A percentile compares a stretch with the other conserved stretches of the same genome.
phyloP scores from a whole-genome alignment of 441 rosid genomes.

The Erodium trifolium region DNA sequence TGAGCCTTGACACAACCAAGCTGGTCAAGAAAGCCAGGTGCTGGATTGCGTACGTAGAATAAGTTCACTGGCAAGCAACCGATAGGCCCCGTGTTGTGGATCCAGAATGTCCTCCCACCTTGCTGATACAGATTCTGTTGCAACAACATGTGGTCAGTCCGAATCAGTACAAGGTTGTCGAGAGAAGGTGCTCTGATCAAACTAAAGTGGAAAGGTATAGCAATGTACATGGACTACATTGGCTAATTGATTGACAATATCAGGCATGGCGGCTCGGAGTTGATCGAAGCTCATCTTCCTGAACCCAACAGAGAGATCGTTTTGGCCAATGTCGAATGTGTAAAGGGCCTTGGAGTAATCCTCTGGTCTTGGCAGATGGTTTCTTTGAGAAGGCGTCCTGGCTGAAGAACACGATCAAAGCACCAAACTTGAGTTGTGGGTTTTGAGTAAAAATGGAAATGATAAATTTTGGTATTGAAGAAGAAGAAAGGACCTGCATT shows the following conservation, averaged over 20 bases:
- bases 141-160: not conserved
- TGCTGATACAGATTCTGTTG: constrained; percentile 54
- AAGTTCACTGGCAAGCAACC: constrained; percentile 60
- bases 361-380: constrained; percentile 60
- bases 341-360: constrained; percentile 75
- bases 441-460: too few species aligned
- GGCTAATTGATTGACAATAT: constrained; percentile 61
- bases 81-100: constrained; percentile 61
- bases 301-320: constrained; percentile 81
- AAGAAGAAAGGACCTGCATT: not conserved
- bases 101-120: constrained; percentile 75
- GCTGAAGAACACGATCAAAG: constrained; percentile 24
- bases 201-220: not conserved
- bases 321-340: constrained; percentile 90
- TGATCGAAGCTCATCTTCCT: constrained; percentile 58
- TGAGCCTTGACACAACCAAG: constrained; percentile 42
- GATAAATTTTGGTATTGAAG: too few species aligned
- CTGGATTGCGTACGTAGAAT: constrained; percentile 47
- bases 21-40: constrained; percentile 41
- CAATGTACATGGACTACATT: constrained; percentile 52
- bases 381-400: constrained; percentile 36
- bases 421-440: not conserved
- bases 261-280: constrained; percentile 59
- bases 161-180: not conserved
- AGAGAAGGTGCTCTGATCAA: too few species aligned